Evolutionary conservation across 1,284 basidiomycete species (phyloP).

Genomic region (Apiotrichum gamsii): DNA sequence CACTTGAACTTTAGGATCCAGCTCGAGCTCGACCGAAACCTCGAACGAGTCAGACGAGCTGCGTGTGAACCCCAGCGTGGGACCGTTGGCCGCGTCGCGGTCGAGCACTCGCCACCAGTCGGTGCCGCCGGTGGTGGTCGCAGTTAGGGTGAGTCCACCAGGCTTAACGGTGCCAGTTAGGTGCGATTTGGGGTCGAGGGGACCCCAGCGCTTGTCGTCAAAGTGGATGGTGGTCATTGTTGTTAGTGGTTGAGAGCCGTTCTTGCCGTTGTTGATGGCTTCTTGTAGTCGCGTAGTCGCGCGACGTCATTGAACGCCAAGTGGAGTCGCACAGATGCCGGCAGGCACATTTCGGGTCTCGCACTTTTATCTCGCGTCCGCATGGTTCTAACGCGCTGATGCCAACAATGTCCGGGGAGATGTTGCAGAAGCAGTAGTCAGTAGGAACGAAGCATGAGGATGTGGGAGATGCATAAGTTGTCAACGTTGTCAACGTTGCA

Average conservation of each 20-base stretch:
- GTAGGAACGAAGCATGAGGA: too few species aligned
- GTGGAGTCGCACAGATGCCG: too few species aligned
- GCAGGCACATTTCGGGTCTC: too few species aligned
- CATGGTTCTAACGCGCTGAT: too few species aligned
- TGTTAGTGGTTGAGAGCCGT: not conserved
- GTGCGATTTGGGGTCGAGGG: not conserved
- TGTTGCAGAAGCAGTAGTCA: too few species aligned
- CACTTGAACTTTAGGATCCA: constrained; percentile 14
- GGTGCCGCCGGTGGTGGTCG: constrained; percentile 11
- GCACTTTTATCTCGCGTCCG: too few species aligned
- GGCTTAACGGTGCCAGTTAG: constrained; percentile 4
- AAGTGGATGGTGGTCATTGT: constrained; percentile 5
- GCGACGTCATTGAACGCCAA: too few species aligned
- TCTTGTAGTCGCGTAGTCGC: too few species aligned
- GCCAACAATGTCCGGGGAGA: too few species aligned
- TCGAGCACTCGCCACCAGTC: constrained; percentile 33
- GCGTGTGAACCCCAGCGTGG: constrained; percentile 19
- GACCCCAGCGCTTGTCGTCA: constrained; percentile 4
- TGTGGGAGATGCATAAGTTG: too few species aligned
- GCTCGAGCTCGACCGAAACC: constrained; percentile 20
- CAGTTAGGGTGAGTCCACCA: constrained; percentile 2
- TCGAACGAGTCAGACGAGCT: constrained; percentile 18
- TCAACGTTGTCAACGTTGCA: too few species aligned
- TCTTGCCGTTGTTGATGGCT: too few species aligned
- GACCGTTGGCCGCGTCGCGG: constrained; percentile 17